phyloP scores from a whole-genome alignment of 139 green algal species.

The Volvox africanus region DNA sequence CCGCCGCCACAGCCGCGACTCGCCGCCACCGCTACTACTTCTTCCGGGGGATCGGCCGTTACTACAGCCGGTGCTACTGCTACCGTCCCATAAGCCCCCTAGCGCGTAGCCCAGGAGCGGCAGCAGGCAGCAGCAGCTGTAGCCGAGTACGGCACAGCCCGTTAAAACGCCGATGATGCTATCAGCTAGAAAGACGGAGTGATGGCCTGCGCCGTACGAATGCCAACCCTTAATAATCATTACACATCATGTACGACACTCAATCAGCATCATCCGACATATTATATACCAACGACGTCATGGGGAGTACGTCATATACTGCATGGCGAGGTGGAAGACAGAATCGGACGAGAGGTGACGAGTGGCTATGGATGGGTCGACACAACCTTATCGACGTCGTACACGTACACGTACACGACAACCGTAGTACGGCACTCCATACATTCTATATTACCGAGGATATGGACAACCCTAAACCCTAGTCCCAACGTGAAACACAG shows the following conservation, averaged over 20 bases:
- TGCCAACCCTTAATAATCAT: background rate
- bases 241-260: background rate
- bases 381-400: too few species aligned
- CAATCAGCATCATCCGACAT: background rate
- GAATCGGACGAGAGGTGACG: too few species aligned
- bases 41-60: background rate
- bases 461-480: too few species aligned
- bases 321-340: too few species aligned
- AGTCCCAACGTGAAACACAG: too few species aligned
- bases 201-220: constrained; percentile 9
- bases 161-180: constrained; percentile 41
- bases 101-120: constrained; percentile 33
- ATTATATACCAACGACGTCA: background rate
- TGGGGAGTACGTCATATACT: background rate
- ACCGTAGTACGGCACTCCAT: too few species aligned
- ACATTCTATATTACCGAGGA: too few species aligned
- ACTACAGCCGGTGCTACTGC: background rate
- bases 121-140: constrained; percentile 49
- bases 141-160: constrained; percentile 40
- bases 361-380: too few species aligned
- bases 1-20: background rate
- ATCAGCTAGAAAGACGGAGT: constrained; percentile 38
- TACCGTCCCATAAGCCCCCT: background rate
- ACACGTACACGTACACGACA: too few species aligned
- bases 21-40: background rate